Evolutionary conservation across 2,329 filamentous ascomycete genomes (phyloP), one percentile per base, ranked within the genome.

Genomic region (Apiospora marii): DNA sequence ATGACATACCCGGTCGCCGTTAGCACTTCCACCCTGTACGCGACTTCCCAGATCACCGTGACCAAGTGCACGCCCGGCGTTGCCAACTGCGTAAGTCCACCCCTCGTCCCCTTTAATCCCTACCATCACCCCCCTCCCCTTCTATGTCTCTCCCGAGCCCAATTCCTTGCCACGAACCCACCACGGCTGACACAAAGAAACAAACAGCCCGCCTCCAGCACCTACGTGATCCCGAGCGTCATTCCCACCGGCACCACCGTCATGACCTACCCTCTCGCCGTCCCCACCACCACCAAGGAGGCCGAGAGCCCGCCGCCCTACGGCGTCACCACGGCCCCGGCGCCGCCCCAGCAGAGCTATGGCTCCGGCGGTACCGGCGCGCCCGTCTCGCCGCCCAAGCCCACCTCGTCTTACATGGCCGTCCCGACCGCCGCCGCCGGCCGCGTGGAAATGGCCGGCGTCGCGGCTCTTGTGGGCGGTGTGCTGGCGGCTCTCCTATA

Each of bases 151-250:
- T 14, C 14, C 14, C 3, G 14, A 19, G 16, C 44, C 14, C 44
- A 4, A 46, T 4, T 44, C 14, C 27, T 30, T 30, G 27, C 27
- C 27, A 30, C 27, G 27, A 30, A 30, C 27, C 27, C 27, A 30
- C 27, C 27, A 30, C 27, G 27, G 16, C 44, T 68, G 16, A 68
- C 67, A 27, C 3, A 6, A 4, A 30, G 27, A 34, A n/a, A 64
- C 34, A 4, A n/a, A 41, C 30, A 64, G 58, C 58, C 67, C 67
- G 27, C 46, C 41, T 68, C 67, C n/a, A 48, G 41, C 41, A 46
- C 46, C 41, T 68, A 68, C 41, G n/a, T 68, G 41, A 68, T n/a
- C 24, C 22, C 67, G 3, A 48, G 14, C 43, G 67, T 68, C 46
- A 14, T 68, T 8, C 67, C 67, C 19, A 68, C 67, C 16, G 67